Conservation (phyloP, 805 yeast species). For the Saturnispora halmiae region DNA sequence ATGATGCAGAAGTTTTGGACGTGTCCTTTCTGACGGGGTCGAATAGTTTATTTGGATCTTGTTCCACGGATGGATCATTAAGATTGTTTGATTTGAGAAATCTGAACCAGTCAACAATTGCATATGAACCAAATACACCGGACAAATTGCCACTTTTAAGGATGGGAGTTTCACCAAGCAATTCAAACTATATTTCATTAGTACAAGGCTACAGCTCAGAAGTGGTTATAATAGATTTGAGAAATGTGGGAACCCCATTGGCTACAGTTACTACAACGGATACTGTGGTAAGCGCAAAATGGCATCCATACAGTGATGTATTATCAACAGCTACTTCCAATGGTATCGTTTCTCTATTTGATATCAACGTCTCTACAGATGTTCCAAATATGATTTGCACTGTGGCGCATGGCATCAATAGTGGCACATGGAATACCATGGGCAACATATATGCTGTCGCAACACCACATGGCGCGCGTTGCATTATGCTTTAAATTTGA, state of each 20-base stretch:
- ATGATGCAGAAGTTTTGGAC: constrained; percentile 90
- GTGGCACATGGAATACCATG: constrained; percentile 6
- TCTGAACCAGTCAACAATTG: constrained; percentile 87
- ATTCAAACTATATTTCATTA: constrained; percentile 77
- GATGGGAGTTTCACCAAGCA: constrained; percentile 68
- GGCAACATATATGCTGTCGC: constrained; percentile 5
- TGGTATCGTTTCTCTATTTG: constrained; percentile 68
- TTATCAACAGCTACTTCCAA: constrained; percentile 62
- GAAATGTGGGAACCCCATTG: constrained; percentile 81
- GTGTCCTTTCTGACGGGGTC: constrained; percentile 73
- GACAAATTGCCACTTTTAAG: constrained; percentile 50
- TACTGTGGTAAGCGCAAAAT: constrained; percentile 26
- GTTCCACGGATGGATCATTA: constrained; percentile 92
- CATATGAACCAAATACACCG: constrained; percentile 60
- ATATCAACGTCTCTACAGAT: constrained; percentile 26
- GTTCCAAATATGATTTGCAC: not conserved
- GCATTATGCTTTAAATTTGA: constrained; percentile 4
- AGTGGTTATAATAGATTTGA: constrained; percentile 67
- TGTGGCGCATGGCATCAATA: constrained; percentile 4
- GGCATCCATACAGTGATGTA: constrained; percentile 73
- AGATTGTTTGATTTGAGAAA: constrained; percentile 85
- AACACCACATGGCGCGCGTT: constrained; percentile 8
- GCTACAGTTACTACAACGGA: not conserved
- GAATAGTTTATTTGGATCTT: constrained; percentile 75
- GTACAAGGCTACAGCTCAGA: constrained; percentile 61